Evolutionary conservation across 2,329 filamentous ascomycete species (phyloP).

Genomic region (Helminthosporium solani): DNA sequence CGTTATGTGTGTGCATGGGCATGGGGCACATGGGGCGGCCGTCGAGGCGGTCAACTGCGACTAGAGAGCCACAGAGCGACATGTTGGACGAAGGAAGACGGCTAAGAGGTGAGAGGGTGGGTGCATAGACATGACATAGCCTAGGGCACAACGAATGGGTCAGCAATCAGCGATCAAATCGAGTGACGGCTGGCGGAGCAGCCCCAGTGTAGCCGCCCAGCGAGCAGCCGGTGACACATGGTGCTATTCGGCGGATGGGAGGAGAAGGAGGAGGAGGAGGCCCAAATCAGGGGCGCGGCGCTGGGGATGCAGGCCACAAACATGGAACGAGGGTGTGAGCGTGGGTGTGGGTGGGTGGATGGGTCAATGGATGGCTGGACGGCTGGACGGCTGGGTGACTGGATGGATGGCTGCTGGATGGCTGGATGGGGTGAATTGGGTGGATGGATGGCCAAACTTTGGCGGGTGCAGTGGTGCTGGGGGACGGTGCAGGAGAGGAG

Average conservation of each 20-base stretch:
- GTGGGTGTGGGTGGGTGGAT: constrained; percentile 1
- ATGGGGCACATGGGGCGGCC: constrained; percentile 34
- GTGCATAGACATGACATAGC: constrained; percentile 28
- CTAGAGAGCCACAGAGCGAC: constrained; percentile 1
- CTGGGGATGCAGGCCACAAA: too few relatives aligned
- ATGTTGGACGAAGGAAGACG: constrained; percentile 28
- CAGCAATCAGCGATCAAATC: not conserved
- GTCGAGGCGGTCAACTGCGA: constrained; percentile 32
- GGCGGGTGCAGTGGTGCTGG: constrained; percentile 28
- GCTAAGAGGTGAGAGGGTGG: constrained; percentile 3
- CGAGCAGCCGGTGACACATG: constrained; percentile 15
- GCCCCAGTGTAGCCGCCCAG: constrained; percentile 35
- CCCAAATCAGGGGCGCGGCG: too few relatives aligned
- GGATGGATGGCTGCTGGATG: too few relatives aligned
- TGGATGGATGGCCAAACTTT: constrained; percentile 24
- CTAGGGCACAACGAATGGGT: too few relatives aligned
- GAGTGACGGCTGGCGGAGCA: not conserved
- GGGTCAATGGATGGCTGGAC: too few relatives aligned
- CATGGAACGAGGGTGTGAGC: too few relatives aligned
- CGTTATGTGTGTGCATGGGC: too few relatives aligned
- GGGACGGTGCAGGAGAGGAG: constrained; percentile 29
- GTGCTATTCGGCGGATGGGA: constrained; percentile 3
- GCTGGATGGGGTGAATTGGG: not conserved
- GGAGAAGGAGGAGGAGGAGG: too few relatives aligned
- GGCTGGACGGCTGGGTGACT: too few relatives aligned